Evolutionary conservation across 2,329 filamentous ascomycete species (phyloP).

Genomic region (Fusarium foetens): DNA sequence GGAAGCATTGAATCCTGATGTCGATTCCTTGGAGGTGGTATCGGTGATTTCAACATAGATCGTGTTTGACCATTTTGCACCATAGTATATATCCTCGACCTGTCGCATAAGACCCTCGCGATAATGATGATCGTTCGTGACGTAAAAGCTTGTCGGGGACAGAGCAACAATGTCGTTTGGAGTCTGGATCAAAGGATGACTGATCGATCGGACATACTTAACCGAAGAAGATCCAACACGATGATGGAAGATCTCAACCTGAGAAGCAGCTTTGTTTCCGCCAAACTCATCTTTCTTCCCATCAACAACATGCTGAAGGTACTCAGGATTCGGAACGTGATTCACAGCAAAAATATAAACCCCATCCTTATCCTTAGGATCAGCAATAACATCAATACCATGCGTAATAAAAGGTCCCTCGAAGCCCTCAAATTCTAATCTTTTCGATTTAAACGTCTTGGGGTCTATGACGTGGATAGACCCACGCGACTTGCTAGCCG

Average conservation of each 20-base stretch:
- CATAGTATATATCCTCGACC: conserved; percentile 58
- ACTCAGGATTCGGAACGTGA: conserved; percentile 62
- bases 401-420: conserved; percentile 65
- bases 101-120: conserved; percentile 57
- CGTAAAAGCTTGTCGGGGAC: conserved; percentile 60
- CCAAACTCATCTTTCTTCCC: conserved; percentile 37
- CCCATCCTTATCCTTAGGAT: conserved; percentile 52
- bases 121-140: conserved; percentile 70
- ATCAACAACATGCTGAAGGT: conserved; percentile 24
- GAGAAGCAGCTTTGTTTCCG: conserved; percentile 56
- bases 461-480: conserved; percentile 65
- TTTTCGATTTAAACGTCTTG: conserved; percentile 29
- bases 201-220: conserved; percentile 63
- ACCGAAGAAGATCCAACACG: conserved; percentile 53
- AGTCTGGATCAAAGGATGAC: conserved; percentile 62
- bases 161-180: conserved; percentile 67
- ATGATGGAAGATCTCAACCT: conserved; percentile 68
- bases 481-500: conserved; percentile 51
- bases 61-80: conserved; percentile 60
- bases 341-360: conserved; percentile 72
- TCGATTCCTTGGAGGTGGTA: conserved; percentile 42
- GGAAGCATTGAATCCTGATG: conserved; percentile 47
- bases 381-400: conserved; percentile 68
- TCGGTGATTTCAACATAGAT: conserved; percentile 53
- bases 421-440: conserved; percentile 62